phyloP scores from a whole-genome alignment of 257 asterid genomes.

The Prunella vulgaris region DNA sequence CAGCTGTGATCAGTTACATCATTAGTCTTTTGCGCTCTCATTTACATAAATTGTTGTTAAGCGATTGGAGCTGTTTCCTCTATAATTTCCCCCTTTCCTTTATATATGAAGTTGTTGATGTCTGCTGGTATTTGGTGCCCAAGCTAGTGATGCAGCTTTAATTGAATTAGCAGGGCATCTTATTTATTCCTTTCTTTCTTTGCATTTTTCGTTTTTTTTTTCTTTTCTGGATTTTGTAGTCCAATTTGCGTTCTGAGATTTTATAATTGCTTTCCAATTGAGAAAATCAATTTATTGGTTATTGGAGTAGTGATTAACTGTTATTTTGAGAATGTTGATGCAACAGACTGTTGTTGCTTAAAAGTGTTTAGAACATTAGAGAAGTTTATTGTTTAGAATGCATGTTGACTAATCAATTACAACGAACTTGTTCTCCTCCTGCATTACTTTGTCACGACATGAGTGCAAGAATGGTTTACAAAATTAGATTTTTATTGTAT shows the following conservation, averaged over 20 bases:
- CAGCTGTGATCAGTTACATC: slow-evolving; percentile 19
- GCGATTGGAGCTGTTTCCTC: background rate
- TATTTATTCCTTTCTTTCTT: background rate
- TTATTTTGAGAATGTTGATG: background rate
- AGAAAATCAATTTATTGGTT: background rate
- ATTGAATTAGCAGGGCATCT: background rate
- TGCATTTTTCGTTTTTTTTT: background rate
- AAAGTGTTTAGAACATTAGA: background rate
- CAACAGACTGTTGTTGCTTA: background rate
- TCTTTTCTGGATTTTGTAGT: background rate
- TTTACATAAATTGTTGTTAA: background rate
- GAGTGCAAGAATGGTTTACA: background rate
- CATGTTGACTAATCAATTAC: background rate
- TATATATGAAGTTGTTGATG: background rate
- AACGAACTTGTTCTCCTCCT: background rate
- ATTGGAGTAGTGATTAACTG: background rate
- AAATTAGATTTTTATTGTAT: background rate
- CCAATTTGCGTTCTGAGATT: background rate
- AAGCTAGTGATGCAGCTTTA: slow-evolving; percentile 1
- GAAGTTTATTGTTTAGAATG: background rate
- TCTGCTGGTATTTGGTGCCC: background rate
- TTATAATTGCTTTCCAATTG: background rate
- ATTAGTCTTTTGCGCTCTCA: slow-evolving; percentile 1
- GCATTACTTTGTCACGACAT: background rate
- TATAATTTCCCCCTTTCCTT: background rate